These are phyloP conservation scores for Hyphopichia khmerensis DNA, from an alignment of 1,139 yeast genomes.

Conservation along the genomic window DNA sequence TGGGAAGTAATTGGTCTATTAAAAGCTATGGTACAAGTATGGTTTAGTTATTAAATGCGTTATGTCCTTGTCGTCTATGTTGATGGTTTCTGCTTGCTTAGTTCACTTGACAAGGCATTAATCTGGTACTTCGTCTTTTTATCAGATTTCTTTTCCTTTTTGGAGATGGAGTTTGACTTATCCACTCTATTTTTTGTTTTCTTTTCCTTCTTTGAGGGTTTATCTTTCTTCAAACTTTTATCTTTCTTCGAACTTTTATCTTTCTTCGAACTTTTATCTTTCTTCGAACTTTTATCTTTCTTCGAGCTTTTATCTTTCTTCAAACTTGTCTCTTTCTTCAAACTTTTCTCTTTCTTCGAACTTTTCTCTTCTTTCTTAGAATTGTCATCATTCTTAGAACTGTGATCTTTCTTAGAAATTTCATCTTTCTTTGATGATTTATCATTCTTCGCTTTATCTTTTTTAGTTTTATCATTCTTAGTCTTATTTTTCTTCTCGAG, in stretches of 20 bases:
- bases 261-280: slow-evolving; percentile 9
- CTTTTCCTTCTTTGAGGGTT: not conserved
- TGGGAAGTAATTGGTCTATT: too few species aligned
- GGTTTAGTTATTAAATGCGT: too few species aligned
- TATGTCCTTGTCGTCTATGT: too few species aligned
- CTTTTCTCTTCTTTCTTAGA: not conserved
- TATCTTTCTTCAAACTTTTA: slow-evolving; percentile 12
- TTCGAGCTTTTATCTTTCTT: not conserved
- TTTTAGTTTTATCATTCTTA: too few species aligned
- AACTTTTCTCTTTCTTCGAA: not conserved
- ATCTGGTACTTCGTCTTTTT: too few species aligned
- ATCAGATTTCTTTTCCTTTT: slow-evolving; percentile 12
- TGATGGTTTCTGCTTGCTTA: too few species aligned
- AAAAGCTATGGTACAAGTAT: too few species aligned
- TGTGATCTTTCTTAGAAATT: slow-evolving; percentile 11
- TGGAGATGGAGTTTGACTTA: not conserved
- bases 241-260: slow-evolving; percentile 8
- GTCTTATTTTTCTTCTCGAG: too few species aligned
- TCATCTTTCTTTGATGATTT: slow-evolving; percentile 7
- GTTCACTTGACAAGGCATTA: too few species aligned
- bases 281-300: not conserved
- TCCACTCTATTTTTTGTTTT: not conserved
- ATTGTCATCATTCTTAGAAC: not conserved
- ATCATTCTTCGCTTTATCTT: slow-evolving; percentile 11
- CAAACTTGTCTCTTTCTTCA: slow-evolving; percentile 3